A percentile compares a stretch with the other conserved stretches of the same genome.
Conservation (phyloP, 1,284 basidiomycete species). For the Binderoboletus segoi region DNA sequence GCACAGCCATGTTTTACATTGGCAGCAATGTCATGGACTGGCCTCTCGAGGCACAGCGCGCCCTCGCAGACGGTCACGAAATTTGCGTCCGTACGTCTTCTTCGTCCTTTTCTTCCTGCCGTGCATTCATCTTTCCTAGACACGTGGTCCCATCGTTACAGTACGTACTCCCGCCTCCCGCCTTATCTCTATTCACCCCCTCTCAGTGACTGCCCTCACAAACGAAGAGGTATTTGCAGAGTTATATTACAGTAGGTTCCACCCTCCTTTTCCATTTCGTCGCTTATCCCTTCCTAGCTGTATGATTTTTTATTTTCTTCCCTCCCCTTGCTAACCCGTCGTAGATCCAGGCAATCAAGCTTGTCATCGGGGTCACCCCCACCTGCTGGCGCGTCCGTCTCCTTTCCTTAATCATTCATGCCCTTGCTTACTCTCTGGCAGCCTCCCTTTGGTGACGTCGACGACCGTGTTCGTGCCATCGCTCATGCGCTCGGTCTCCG, state of each 20-base stretch:
- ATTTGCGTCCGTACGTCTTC: constrained; percentile 54
- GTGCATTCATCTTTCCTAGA: constrained; percentile 36
- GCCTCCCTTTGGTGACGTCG: constrained; percentile 66
- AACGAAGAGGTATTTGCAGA: constrained; percentile 80
- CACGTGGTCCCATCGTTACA: constrained; percentile 62
- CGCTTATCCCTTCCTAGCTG: constrained; percentile 21
- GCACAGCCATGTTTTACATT: constrained; percentile 70
- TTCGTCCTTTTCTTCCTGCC: neutral
- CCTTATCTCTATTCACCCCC: neutral
- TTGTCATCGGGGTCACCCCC: constrained; percentile 63
- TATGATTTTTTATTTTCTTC: constrained; percentile 9
- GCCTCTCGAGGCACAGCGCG: constrained; percentile 70
- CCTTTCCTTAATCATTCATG: neutral
- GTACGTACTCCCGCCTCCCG: constrained; percentile 24
- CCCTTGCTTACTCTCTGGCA: constrained; percentile 17
- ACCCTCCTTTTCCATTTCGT: neutral
- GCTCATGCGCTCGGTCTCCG: constrained; percentile 60
- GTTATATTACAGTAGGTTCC: constrained; percentile 67
- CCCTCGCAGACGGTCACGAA: constrained; percentile 66
- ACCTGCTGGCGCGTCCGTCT: constrained; percentile 63
- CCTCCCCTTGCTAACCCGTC: neutral
- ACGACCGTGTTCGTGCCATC: constrained; percentile 74
- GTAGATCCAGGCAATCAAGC: constrained; percentile 53
- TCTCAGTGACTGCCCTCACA: constrained; percentile 62
- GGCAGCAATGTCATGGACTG: constrained; percentile 78